Evolutionary conservation across 2,329 filamentous ascomycete species (phyloP), one percentile per base, ranked within the genome.

Genomic region (Fusarium musae): DNA sequence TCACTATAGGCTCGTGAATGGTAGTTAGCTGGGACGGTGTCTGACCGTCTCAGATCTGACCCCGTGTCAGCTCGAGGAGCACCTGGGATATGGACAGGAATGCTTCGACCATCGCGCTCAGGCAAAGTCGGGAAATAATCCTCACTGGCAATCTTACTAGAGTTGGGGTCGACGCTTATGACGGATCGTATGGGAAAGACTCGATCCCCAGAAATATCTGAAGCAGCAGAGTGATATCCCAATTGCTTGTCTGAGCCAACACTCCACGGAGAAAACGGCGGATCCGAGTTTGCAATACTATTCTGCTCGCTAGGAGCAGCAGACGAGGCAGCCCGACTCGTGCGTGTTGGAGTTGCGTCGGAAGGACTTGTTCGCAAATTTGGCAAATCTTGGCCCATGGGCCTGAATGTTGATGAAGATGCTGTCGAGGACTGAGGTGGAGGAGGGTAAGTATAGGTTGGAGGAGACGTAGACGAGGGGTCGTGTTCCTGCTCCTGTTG

Each of bases 131-230:
- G 74, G 56, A 83, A 82, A 66, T 83, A 82, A n/a, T 84, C 83
- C 16, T 85, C 84, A 50, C 74, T 78, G 9, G 81, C 76, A 69
- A 78, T 86, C 83, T 82, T 80, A 57, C 73, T 75, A 21, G 80
- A 82, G n/a, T 66, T 61, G 11, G 89, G 89, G 74, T 93, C 91
- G 44, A 95, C 89, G 11, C 90, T 93, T 30, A 96, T 86, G 47
- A 93, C 91, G n/a, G 93, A 95, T 54, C 93, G 89, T 37, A 96
- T 93, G n/a, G 93, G 93, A 63, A 93, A 96, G 9, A 96, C 92
- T 61, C 92, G 88, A 77, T 95, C 87, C 37, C 81, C 79, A 34
- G 81, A 82, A 30, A 80, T 78, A 59, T 83, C 82, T n/a, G 82
- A 83, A 52, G 77, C 72, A 16, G 75, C 73, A 5, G 80, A 82